phyloP scores from a whole-genome alignment of 306 rosid species.

The Medicago arabica region DNA sequence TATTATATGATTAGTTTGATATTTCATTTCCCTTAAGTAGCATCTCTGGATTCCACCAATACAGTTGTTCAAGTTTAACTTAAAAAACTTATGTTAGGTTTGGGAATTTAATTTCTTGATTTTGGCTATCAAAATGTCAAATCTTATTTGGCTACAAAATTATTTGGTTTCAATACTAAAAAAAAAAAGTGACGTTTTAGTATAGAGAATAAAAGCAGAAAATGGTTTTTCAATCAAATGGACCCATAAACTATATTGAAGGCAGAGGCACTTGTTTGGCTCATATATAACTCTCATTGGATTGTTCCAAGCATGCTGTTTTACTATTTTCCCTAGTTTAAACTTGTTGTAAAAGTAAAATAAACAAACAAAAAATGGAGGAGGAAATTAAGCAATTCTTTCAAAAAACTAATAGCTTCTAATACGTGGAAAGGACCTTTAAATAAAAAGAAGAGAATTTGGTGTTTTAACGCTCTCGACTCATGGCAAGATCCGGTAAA shows the following conservation, averaged over 20 bases:
- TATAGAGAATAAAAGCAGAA: not conserved
- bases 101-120: not conserved
- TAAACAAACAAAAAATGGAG: not conserved
- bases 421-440: not conserved
- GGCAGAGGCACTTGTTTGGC: not conserved
- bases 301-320: not conserved
- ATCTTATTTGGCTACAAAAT: not conserved
- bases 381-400: constrained; percentile 5
- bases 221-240: not conserved
- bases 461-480: not conserved
- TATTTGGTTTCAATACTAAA: too few species aligned
- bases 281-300: not conserved
- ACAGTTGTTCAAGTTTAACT: not conserved
- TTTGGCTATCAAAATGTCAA: not conserved
- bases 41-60: not conserved
- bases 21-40: not conserved
- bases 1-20: not conserved
- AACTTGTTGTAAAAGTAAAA: not conserved
- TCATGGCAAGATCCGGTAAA: not conserved
- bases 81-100: not conserved
- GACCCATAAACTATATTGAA: not conserved
- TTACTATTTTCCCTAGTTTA: too few species aligned
- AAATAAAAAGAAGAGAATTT: not conserved
- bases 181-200: not conserved
- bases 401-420: not conserved